Evolutionary conservation across 1,139 yeast species (phyloP).

Genomic region (Nakaseomyces uthaithaninus): DNA sequence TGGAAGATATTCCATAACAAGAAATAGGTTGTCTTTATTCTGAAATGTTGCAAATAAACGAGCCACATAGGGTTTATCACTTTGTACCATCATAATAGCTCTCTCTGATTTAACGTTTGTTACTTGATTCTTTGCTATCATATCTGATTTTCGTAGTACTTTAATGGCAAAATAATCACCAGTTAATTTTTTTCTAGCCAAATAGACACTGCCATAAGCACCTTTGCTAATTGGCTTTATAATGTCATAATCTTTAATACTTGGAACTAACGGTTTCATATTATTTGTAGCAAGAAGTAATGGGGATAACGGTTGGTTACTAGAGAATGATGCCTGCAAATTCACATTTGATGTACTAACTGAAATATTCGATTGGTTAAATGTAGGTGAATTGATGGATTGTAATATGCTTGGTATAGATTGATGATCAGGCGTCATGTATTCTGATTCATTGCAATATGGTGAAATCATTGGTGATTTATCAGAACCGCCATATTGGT

Average conservation of each 20-base stretch:
- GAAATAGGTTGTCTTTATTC: constrained; percentile 72
- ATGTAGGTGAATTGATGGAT: constrained; percentile 4
- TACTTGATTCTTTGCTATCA: constrained; percentile 95
- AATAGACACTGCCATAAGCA: constrained; percentile 91
- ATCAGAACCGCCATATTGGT: no score
- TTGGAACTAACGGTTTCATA: constrained; percentile 46
- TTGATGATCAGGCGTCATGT: constrained; percentile 1
- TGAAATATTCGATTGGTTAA: constrained; percentile 4
- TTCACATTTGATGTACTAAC: constrained; percentile 1
- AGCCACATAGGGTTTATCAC: constrained; percentile 91
- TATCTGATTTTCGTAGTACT: constrained; percentile 86
- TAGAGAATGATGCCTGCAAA: constrained; percentile 15
- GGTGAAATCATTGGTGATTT: constrained; percentile 31
- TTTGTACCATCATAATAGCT: constrained; percentile 95
- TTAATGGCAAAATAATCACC: constrained; percentile 96
- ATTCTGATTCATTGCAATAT: constrained; percentile 12
- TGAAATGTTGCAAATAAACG: constrained; percentile 85
- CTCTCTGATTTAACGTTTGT: constrained; percentile 90
- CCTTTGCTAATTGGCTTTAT: constrained; percentile 93
- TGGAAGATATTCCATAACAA: constrained; percentile 93
- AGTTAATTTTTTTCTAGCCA: constrained; percentile 73
- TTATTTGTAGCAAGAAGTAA: constrained; percentile 52
- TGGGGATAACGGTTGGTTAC: constrained; percentile 70
- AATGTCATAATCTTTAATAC: constrained; percentile 82
- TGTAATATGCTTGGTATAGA: constrained; percentile 2